These are phyloP conservation scores for Alternaria sp. DNA, from an alignment of 2,329 filamentous ascomycete species.

Conservation along the genomic window DNA sequence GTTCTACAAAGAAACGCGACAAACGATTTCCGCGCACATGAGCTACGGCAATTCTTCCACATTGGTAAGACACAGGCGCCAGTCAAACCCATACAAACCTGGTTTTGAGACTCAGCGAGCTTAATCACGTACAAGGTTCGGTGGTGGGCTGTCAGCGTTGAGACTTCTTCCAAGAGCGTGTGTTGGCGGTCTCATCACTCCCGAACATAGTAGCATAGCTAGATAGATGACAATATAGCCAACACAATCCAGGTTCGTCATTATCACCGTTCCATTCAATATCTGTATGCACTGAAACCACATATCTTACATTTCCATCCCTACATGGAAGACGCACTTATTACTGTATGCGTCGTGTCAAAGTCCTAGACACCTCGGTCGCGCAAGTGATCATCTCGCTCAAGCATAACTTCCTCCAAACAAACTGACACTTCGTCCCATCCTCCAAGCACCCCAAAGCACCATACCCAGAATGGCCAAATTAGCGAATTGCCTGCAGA, in stretches of 20 bases:
- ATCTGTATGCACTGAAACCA: too few relatives aligned
- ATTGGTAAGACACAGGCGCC: neutral
- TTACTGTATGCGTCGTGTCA: neutral
- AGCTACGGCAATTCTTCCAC: neutral
- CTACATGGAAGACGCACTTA: too few relatives aligned
- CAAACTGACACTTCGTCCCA: conserved; percentile 6
- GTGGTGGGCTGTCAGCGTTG: neutral
- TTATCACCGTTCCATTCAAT: too few relatives aligned
- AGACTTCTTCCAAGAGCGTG: neutral
- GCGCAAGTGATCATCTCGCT: neutral
- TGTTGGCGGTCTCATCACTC: neutral
- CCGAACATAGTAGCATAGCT: too few relatives aligned
- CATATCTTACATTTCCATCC: too few relatives aligned
- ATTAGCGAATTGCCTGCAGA: conserved; percentile 12
- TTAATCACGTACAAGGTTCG: neutral
- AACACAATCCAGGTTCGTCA: too few relatives aligned
- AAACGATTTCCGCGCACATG: neutral
- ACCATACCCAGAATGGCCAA: conserved; percentile 10
- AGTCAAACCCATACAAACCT: neutral
- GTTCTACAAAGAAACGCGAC: neutral
- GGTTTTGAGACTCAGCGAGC: neutral
- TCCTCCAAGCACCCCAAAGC: conserved; percentile 17
- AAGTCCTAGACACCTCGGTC: neutral
- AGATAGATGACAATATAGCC: too few relatives aligned
- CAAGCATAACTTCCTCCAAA: conserved; percentile 6